These are phyloP conservation scores for Groenewaldozyma salmanticensis DNA, from an alignment of 805 yeast genomes.

Conservation along the genomic window DNA sequence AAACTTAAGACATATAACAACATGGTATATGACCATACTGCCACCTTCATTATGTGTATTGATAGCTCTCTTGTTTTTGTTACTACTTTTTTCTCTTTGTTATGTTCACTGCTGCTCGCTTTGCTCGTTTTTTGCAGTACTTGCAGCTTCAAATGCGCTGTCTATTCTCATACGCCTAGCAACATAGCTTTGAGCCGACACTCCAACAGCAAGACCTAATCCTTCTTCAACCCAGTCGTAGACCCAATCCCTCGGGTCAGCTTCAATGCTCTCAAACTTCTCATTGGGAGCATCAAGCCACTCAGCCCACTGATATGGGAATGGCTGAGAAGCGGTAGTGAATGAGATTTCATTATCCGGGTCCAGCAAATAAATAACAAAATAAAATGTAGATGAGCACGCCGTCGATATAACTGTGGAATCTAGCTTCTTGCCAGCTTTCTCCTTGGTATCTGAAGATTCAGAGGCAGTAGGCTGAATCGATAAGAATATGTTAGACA, in stretches of 20 bases:
- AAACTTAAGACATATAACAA: not conserved
- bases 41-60: not conserved
- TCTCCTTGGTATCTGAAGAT: constrained; percentile 20
- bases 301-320: constrained; percentile 84
- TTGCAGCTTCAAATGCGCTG: constrained; percentile 5
- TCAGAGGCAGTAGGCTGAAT: constrained; percentile 47
- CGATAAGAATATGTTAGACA: constrained; percentile 59
- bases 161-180: constrained; percentile 73
- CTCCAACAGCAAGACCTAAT: constrained; percentile 68
- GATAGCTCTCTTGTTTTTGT: too few species aligned
- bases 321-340: constrained; percentile 74
- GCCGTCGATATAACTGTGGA: constrained; percentile 26
- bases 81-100: too few species aligned
- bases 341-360: constrained; percentile 66
- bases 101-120: not conserved
- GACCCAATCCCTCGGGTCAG: constrained; percentile 79
- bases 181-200: constrained; percentile 83
- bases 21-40: not conserved
- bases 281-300: constrained; percentile 57
- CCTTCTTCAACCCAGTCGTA: constrained; percentile 73
- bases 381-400: constrained; percentile 45
- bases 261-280: constrained; percentile 34
- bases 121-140: constrained; percentile 2
- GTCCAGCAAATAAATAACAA: constrained; percentile 69
- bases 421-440: constrained; percentile 1